These are phyloP conservation scores for Skeletonema tropicum DNA, from an alignment of 108 stramenopile genomes.

Conservation along the genomic window DNA sequence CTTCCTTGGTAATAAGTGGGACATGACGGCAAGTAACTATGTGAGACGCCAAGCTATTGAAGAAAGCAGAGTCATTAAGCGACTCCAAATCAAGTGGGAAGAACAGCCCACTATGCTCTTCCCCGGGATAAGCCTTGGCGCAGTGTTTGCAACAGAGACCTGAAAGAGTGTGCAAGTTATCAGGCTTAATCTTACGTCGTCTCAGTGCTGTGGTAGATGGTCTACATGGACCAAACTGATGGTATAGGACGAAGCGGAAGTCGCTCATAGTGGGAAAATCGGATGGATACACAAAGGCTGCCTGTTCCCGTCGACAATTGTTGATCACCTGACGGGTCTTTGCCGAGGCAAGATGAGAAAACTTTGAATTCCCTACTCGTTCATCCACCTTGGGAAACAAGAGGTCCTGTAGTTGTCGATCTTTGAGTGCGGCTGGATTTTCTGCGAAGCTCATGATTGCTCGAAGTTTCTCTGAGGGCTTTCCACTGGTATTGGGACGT, in stretches of 20 bases:
- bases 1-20: conserved; percentile 6
- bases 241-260: conserved; percentile 11
- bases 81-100: conserved; percentile 3
- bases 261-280: conserved; percentile 17
- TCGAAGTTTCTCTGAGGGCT: conserved; percentile 10
- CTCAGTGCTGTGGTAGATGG: not conserved
- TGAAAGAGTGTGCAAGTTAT: not conserved
- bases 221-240: conserved; percentile 11
- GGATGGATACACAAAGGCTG: conserved; percentile 8
- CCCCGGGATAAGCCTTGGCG: not conserved
- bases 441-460: conserved; percentile 11
- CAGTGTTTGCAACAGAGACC: conserved; percentile 16
- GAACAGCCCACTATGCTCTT: not conserved
- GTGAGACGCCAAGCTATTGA: conserved; percentile 7
- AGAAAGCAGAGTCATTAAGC: conserved; percentile 9
- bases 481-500: conserved; percentile 6
- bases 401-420: not conserved
- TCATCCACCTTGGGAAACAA: conserved; percentile 7
- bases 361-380: not conserved
- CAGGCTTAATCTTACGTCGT: not conserved
- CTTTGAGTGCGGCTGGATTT: not conserved
- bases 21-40: conserved; percentile 1
- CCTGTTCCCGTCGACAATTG: not conserved
- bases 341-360: conserved; percentile 6
- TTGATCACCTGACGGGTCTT: conserved; percentile 11